A percentile compares a stretch with the other conserved stretches of the same genome.
Conservation (phyloP, 345 rosid genomes). For the Stellera chamaejasme region DNA sequence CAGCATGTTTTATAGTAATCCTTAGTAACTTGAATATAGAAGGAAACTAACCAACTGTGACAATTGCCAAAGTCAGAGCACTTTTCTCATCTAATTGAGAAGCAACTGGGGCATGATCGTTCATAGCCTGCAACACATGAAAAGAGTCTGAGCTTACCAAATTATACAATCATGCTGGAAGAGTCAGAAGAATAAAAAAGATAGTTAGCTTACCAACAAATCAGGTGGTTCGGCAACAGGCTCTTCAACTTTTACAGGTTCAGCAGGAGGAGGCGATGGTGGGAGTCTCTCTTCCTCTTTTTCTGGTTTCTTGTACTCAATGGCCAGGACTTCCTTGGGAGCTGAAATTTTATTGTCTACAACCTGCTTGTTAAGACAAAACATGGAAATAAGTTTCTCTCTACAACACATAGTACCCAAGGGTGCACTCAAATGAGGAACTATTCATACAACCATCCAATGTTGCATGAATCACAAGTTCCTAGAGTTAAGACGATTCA, state of each 20-base stretch:
- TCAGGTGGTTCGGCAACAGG: conserved; percentile 67
- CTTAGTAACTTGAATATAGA: background rate
- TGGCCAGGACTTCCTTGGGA: conserved; percentile 72
- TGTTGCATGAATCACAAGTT: too few relatives aligned
- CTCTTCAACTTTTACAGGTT: conserved; percentile 51
- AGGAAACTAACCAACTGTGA: conserved; percentile 62
- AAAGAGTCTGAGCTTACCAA: conserved; percentile 1
- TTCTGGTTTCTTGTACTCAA: conserved; percentile 49
- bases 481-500: too few relatives aligned
- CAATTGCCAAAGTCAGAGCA: conserved; percentile 90
- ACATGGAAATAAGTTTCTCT: background rate
- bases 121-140: conserved; percentile 44
- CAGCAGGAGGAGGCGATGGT: conserved; percentile 55
- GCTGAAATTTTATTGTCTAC: conserved; percentile 43
- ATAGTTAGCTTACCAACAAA: conserved; percentile 47
- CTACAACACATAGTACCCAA: background rate
- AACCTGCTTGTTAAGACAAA: conserved; percentile 13
- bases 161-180: background rate
- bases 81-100: conserved; percentile 76
- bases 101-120: conserved; percentile 60
- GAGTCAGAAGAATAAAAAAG: conserved; percentile 1
- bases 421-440: too few relatives aligned
- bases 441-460: too few relatives aligned
- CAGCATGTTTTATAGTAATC: background rate
- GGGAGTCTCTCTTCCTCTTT: conserved; percentile 21